Base-by-base conservation (phyloP, 2,329 filamentous ascomycete genomes). In the Phaeosphaeria sp. region DNA sequence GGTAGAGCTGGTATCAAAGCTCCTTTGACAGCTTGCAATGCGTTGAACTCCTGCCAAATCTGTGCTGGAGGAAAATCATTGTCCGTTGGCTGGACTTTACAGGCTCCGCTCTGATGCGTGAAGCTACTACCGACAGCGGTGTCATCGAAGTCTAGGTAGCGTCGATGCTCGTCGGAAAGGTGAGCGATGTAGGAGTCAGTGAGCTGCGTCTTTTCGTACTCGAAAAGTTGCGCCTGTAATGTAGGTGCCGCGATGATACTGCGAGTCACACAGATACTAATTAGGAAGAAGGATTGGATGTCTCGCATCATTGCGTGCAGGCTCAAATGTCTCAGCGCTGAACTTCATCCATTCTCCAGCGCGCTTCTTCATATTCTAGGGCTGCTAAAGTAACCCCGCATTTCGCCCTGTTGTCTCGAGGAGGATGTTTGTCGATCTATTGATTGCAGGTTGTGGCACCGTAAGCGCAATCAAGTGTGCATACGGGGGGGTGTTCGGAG, bases 91-190 rank as follows among this genome's bases (percentile, higher is more conserved):
- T 20, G 41, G 18, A 25, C 18, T 20, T 17, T 27, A 15, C 20
- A 46, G 20, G 50, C 53, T 44, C 54, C 54, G 30, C 50, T 52
- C n/a, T 39, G 18, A 33, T 25, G 22, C 17, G 39, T 43, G 18
- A 51, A 43, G 27, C 18, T 50, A 9, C 47, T 47, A n/a, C 41
- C 25, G 17, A 59, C 54, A 11, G 56, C 56, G 22, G 18, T 33
- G 20, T 58, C 57, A 44, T 56, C 60, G 36, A 60, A 63, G 22
- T 46, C 46, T n/a, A 63, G 53, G 33, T 60, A 46, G 20, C 46
- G 48, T 46, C 52, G 54, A 22, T 63, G 54, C 10, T 52, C 49
- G 3, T 21, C n/a, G 2, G 54, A 44, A 9, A 63, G 36, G 1
- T 23, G 18, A 11, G 47, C 54, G n/a, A 63, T 20, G 13, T 33